These are phyloP conservation scores for Casuarina equisetifolia DNA, from an alignment of 306 rosid genomes.

Conservation along the genomic window DNA sequence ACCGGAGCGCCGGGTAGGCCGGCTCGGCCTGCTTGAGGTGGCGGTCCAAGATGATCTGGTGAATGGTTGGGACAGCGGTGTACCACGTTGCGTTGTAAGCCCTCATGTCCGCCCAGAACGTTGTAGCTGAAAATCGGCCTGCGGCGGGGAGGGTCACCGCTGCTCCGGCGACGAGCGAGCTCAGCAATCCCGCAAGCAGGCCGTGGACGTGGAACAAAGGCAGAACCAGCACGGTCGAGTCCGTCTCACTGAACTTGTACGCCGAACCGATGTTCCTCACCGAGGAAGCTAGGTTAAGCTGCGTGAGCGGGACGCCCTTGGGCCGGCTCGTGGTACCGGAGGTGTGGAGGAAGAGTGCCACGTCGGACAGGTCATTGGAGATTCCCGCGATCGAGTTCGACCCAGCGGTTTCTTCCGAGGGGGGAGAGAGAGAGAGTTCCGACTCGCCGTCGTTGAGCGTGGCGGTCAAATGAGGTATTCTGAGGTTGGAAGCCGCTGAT, in stretches of 20 bases:
- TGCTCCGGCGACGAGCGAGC: conserved; percentile 68
- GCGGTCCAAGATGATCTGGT: conserved; percentile 85
- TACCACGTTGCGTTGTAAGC: conserved; percentile 80
- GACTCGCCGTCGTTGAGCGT: conserved; percentile 27
- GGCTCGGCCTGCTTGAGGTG: conserved; percentile 60
- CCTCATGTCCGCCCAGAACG: conserved; percentile 85
- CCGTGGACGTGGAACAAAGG: conserved; percentile 98
- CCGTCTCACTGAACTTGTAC: conserved; percentile 69
- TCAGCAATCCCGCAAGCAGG: conserved; percentile 60
- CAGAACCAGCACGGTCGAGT: conserved; percentile 78
- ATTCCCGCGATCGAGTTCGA: conserved; percentile 20
- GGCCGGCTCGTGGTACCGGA: conserved; percentile 98
- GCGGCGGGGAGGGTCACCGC: conserved; percentile 67
- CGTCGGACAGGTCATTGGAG: conserved; percentile 65
- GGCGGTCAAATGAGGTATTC: conserved; percentile 52
- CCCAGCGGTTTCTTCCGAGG: background rate
- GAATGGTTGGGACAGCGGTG: conserved; percentile 94
- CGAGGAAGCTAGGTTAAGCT: conserved; percentile 73
- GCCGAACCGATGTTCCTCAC: conserved; percentile 70
- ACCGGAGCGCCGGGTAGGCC: conserved; percentile 73
- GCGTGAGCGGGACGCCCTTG: conserved; percentile 89
- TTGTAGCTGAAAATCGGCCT: conserved; percentile 87
- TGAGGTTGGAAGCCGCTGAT: conserved; percentile 68
- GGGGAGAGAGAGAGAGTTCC: conserved; percentile 27
- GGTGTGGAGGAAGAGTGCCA: conserved; percentile 93